A percentile compares a stretch with the other conserved stretches of the same genome.
Conservation (phyloP, 305 asterid species). For the Monarda citriodora region DNA sequence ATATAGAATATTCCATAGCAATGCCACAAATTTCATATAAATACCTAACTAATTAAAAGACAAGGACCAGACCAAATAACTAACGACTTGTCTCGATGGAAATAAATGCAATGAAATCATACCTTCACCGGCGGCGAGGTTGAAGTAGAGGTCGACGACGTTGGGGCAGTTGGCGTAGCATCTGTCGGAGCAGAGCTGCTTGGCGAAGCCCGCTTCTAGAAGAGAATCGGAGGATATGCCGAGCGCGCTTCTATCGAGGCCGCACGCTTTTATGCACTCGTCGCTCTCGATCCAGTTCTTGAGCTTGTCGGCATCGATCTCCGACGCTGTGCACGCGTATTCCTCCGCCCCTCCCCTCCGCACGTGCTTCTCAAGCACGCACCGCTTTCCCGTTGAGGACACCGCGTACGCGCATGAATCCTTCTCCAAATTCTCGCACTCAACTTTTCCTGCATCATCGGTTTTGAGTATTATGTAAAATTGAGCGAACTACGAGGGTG, state of each 20-base stretch:
- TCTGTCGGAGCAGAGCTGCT: conserved; percentile 57
- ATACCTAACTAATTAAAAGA: neutral
- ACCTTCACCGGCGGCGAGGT: conserved; percentile 94
- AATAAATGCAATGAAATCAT: neutral
- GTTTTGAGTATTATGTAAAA: too few species aligned
- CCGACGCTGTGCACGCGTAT: conserved; percentile 56
- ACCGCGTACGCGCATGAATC: conserved; percentile 66
- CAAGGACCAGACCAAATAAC: neutral
- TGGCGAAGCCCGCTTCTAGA: conserved; percentile 49
- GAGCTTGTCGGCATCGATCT: conserved; percentile 53
- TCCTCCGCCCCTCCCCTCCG: conserved; percentile 45
- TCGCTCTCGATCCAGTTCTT: conserved; percentile 61
- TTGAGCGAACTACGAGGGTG: too few species aligned
- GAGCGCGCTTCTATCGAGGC: conserved; percentile 53
- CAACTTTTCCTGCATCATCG: neutral
- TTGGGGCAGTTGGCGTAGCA: conserved; percentile 68
- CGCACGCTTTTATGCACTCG: conserved; percentile 60
- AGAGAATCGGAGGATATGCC: conserved; percentile 84
- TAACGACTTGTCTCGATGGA: neutral
- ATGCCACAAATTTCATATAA: neutral
- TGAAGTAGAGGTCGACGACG: conserved; percentile 76
- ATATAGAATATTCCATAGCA: neutral
- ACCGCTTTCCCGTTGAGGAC: conserved; percentile 59
- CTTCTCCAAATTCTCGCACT: conserved; percentile 50
- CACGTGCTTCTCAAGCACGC: conserved; percentile 70